phyloP scores from a whole-genome alignment of 768 basidiomycete species.

The Dioszegia crocea region DNA sequence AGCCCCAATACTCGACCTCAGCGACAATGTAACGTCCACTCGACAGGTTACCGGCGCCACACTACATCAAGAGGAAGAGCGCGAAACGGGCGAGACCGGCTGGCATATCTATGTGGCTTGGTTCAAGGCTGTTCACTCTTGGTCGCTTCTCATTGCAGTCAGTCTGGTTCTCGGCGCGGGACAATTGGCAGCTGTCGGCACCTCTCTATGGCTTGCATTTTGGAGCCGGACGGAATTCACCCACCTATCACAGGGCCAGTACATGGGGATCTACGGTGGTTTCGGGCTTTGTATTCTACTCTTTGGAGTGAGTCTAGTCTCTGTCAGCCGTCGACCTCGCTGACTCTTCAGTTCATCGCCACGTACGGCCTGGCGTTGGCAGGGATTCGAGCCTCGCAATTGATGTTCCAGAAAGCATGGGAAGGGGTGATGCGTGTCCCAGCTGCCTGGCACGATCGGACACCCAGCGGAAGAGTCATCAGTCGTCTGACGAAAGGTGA shows the following conservation, averaged over 20 bases:
- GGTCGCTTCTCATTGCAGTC: conserved; percentile 54
- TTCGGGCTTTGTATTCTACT: conserved; percentile 10
- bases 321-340: background rate
- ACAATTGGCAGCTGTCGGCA: conserved; percentile 60
- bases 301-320: background rate
- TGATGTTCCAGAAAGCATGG: conserved; percentile 60
- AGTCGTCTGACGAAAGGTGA: conserved; percentile 39
- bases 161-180: conserved; percentile 53
- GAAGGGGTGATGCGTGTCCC: conserved; percentile 60
- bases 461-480: conserved; percentile 48
- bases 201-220: conserved; percentile 66
- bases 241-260: conserved; percentile 60
- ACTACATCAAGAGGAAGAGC: conserved; percentile 53
- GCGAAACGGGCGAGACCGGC: conserved; percentile 57
- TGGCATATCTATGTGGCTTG: conserved; percentile 57
- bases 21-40: background rate
- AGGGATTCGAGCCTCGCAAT: conserved; percentile 51
- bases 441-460: conserved; percentile 67
- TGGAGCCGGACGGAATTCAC: conserved; percentile 60
- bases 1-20: no score
- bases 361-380: conserved; percentile 35
- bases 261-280: conserved; percentile 61
- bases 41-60: conserved; percentile 49
- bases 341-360: conserved; percentile 3
- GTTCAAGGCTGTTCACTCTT: conserved; percentile 53